Conservation (phyloP, 2,329 filamentous ascomycete genomes). For the Myrmaecium sp. region DNA sequence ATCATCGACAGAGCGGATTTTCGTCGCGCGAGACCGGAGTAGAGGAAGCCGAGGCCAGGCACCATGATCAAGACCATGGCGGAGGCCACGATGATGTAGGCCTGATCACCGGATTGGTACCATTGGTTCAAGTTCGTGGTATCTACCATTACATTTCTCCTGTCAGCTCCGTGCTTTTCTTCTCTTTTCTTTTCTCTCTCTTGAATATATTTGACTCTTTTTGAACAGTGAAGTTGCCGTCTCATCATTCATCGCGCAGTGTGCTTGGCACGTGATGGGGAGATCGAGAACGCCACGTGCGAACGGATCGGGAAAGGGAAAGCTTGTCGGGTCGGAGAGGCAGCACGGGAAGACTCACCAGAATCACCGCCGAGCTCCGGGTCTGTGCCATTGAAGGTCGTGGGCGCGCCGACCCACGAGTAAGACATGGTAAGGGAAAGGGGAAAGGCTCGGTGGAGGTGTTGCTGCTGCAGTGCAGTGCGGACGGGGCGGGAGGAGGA, state of each 20-base stretch:
- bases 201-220: too few species aligned
- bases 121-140: conserved; percentile 88
- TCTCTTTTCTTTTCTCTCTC: too few species aligned
- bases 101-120: conserved; percentile 81
- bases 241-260: too few species aligned
- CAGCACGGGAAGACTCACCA: conserved; percentile 35
- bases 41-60: conserved; percentile 90
- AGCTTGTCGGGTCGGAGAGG: conserved; percentile 2
- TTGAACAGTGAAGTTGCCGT: too few species aligned
- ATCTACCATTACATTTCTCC: conserved; percentile 30
- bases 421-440: conserved; percentile 27
- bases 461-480: too few species aligned
- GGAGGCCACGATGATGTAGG: conserved; percentile 77
- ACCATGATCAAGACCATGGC: conserved; percentile 96
- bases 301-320: conserved; percentile 1
- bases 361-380: conserved; percentile 56
- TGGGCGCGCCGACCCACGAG: conserved; percentile 28
- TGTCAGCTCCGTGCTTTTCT: neutral
- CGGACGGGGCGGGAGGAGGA: neutral
- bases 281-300: neutral
- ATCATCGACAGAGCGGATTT: conserved; percentile 96
- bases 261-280: neutral
- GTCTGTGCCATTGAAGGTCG: conserved; percentile 37
- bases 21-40: conserved; percentile 90
- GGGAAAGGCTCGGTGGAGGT: conserved; percentile 4